Evolutionary conservation across 1,284 basidiomycete genomes (phyloP).

Genomic region (Singerocomus inundabilis): DNA sequence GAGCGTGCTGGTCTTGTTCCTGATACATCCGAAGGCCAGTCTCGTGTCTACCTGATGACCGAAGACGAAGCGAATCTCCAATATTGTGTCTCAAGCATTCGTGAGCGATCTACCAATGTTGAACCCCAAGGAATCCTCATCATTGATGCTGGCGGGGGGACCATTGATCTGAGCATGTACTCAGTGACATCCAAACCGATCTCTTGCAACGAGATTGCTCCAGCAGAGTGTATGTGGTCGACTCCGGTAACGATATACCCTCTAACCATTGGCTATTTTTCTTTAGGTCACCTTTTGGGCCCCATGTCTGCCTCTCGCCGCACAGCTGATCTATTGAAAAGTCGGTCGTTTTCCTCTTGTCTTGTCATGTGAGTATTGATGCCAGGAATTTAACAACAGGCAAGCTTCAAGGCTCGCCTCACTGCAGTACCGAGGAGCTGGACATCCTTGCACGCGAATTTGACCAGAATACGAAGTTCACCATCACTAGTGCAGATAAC

Average conservation of each 20-base stretch:
- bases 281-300: neutral
- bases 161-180: constrained; percentile 49
- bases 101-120: neutral
- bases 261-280: neutral
- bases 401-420: constrained; percentile 1
- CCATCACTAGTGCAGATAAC: neutral
- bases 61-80: constrained; percentile 48
- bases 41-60: constrained; percentile 40
- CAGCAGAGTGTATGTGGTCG: constrained; percentile 36
- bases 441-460: neutral
- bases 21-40: constrained; percentile 1
- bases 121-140: constrained; percentile 29
- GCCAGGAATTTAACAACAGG: neutral
- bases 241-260: neutral
- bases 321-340: neutral
- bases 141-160: constrained; percentile 27
- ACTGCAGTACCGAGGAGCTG: neutral
- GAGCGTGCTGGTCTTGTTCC: constrained; percentile 28
- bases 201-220: constrained; percentile 34
- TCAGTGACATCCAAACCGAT: constrained; percentile 16
- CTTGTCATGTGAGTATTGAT: neutral
- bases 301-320: neutral
- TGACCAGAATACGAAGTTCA: neutral
- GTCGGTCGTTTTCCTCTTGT: neutral
- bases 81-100: constrained; percentile 36